phyloP scores from a whole-genome alignment of 1,284 basidiomycete genomes.

The Ceratobasidium sp. region DNA sequence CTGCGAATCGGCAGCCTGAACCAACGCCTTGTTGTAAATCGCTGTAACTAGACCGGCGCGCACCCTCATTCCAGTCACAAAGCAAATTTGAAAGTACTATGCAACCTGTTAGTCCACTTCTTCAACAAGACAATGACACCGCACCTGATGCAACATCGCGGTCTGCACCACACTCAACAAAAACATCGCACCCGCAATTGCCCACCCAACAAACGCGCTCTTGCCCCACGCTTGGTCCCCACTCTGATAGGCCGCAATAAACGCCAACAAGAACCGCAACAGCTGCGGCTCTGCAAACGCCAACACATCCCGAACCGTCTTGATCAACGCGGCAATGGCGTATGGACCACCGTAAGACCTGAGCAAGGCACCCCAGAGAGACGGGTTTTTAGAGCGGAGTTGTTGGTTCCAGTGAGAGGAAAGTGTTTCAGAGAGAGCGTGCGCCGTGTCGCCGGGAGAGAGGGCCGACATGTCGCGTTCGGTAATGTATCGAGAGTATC shows the following conservation, averaged over 20 bases:
- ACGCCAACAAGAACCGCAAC: constrained; percentile 78
- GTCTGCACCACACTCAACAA: constrained; percentile 77
- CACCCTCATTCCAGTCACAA: constrained; percentile 89
- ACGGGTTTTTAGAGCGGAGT: constrained; percentile 53
- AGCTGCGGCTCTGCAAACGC: constrained; percentile 91
- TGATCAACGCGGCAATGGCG: constrained; percentile 68
- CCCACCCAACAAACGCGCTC: constrained; percentile 66
- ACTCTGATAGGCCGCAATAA: constrained; percentile 77
- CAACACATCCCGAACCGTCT: constrained; percentile 78
- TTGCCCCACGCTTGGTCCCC: constrained; percentile 38
- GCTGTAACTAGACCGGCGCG: constrained; percentile 84
- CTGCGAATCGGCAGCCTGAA: constrained; percentile 84
- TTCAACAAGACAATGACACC: constrained; percentile 32
- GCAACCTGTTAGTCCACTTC: neutral
- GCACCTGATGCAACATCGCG: constrained; percentile 82
- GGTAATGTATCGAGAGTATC: constrained; percentile 62
- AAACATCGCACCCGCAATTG: constrained; percentile 82
- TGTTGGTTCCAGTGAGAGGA: constrained; percentile 54
- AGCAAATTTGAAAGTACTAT: constrained; percentile 82
- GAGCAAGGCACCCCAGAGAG: constrained; percentile 75
- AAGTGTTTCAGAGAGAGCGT: constrained; percentile 71
- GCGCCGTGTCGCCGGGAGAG: constrained; percentile 72
- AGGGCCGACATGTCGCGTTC: constrained; percentile 79
- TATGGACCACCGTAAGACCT: constrained; percentile 82
- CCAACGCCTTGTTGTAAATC: constrained; percentile 86